A percentile compares a stretch with the other conserved stretches of the same genome.
Evolutionary conservation across 148 eudicot genomes (phyloP).

Genomic region (Arctostaphylos glauca): DNA sequence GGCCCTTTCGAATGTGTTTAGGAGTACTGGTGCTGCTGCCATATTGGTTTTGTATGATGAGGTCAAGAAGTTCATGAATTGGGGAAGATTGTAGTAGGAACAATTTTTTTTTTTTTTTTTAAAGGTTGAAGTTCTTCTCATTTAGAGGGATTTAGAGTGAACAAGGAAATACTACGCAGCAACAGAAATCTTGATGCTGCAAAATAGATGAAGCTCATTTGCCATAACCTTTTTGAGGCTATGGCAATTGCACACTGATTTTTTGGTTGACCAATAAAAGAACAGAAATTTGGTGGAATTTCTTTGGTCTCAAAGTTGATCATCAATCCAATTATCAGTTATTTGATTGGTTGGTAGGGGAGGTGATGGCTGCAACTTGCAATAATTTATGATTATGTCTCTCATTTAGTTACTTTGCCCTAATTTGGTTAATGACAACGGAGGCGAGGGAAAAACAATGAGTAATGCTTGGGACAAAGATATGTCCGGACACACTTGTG

Average conservation of each 20-base stretch:
- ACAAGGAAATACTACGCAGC: conserved; percentile 1
- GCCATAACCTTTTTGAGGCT: conserved; percentile 7
- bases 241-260: conserved; percentile 6
- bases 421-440: not conserved
- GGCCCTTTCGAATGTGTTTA: conserved; percentile 78
- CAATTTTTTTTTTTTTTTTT: not conserved
- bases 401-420: not conserved
- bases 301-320: not conserved
- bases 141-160: conserved; percentile 7
- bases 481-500: too few relatives aligned
- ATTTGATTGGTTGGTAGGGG: not conserved
- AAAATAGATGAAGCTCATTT: not conserved
- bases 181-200: conserved; percentile 9
- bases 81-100: conserved; percentile 32
- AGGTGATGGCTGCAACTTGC: not conserved
- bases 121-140: not conserved
- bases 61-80: conserved; percentile 71
- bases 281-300: conserved; percentile 2
- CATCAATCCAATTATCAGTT: not conserved
- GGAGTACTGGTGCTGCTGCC: conserved; percentile 97
- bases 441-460: not conserved
- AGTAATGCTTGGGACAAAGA: too few relatives aligned
- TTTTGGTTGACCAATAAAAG: conserved; percentile 17
- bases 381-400: not conserved
- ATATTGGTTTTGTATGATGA: conserved; percentile 91